phyloP scores from a whole-genome alignment of 2,329 filamentous ascomycete species.

The Pseudodiploospora longispora region DNA sequence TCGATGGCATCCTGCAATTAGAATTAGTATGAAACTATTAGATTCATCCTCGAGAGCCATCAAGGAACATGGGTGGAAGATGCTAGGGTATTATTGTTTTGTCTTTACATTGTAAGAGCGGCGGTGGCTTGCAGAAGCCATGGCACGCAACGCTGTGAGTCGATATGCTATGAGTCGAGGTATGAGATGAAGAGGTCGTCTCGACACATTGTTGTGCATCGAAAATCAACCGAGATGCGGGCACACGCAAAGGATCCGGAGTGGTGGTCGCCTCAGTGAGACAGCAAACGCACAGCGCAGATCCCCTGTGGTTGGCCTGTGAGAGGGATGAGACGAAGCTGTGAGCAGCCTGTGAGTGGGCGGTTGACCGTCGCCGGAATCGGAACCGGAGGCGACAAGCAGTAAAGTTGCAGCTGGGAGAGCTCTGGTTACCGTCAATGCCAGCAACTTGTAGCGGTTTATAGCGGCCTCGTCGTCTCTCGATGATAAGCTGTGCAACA shows the following conservation, averaged over 20 bases:
- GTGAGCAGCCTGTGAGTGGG: no score
- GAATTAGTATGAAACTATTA: background rate
- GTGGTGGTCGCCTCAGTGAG: background rate
- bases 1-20: slow-evolving; percentile 66
- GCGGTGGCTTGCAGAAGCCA: slow-evolving; percentile 15
- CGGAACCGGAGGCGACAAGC: no score
- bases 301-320: no score
- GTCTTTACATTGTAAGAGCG: slow-evolving; percentile 28
- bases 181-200: slow-evolving; percentile 18
- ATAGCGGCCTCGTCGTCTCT: no score
- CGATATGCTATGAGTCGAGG: slow-evolving; percentile 11
- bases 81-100: background rate
- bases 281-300: no score
- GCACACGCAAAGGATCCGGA: background rate
- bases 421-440: no score
- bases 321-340: no score
- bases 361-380: no score
- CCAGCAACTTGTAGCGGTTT: no score
- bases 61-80: no score
- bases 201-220: slow-evolving; percentile 24
- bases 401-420: no score
- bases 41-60: background rate
- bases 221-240: slow-evolving; percentile 7
- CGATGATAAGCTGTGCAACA: no score
- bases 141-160: slow-evolving; percentile 14